Conservation (phyloP, 2,329 filamentous ascomycete genomes). For the Colletotrichum navitas region DNA sequence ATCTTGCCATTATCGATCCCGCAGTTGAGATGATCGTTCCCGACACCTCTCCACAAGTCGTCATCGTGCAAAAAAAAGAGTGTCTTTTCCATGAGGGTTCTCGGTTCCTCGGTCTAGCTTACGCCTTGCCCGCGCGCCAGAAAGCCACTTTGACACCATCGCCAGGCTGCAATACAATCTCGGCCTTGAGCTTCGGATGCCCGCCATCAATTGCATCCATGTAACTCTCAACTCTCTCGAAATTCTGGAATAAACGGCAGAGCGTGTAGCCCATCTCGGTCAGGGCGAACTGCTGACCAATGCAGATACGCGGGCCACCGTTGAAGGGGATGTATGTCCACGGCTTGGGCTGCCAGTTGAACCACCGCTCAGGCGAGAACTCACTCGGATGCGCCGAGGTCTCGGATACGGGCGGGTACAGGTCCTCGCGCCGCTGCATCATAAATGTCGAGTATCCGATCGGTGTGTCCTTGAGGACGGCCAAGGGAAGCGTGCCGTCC, state of each 20-base stretch:
- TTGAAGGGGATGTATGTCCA: constrained; percentile 84
- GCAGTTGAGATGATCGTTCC: not conserved
- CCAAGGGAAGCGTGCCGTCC: constrained; percentile 71
- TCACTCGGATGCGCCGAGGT: constrained; percentile 59
- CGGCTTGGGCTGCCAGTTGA: constrained; percentile 70
- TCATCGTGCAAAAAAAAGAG: not conserved
- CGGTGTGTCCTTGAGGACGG: constrained; percentile 73
- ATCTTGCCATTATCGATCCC: not conserved
- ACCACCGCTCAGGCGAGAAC: constrained; percentile 78
- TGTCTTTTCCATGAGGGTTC: too few species aligned
- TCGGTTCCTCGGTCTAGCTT: not conserved
- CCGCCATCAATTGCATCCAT: constrained; percentile 69
- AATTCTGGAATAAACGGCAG: constrained; percentile 79
- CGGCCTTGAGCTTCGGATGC: constrained; percentile 65
- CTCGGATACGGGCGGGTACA: constrained; percentile 67
- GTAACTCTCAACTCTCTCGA: constrained; percentile 70
- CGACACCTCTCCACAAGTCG: not conserved
- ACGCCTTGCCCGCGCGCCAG: constrained; percentile 56
- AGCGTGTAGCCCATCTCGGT: constrained; percentile 82
- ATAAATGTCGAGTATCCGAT: constrained; percentile 76
- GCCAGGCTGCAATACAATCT: constrained; percentile 71
- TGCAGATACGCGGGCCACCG: constrained; percentile 79
- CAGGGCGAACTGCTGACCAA: constrained; percentile 85
- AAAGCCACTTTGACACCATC: constrained; percentile 71
- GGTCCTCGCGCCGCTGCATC: constrained; percentile 78